A percentile compares a stretch with the other conserved stretches of the same genome.
Evolutionary conservation across 257 asterid species (phyloP).

Genomic region (Salvia miltiorrhiza): DNA sequence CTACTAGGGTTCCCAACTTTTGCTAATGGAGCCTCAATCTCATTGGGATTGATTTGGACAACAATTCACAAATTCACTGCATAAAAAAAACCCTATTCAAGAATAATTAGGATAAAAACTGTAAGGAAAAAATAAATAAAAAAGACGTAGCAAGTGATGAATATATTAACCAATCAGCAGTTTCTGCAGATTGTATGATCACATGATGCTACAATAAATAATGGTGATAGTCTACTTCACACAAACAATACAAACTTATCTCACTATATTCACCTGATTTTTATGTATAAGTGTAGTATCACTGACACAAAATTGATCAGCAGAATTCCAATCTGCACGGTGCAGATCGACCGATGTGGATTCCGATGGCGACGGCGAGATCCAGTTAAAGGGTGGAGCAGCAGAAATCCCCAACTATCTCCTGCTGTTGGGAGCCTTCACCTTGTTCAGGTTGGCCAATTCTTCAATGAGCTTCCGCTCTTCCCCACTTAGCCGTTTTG

Average conservation of each 20-base stretch:
- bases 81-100: background rate
- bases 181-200: background rate
- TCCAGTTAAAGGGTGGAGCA: background rate
- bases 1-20: no score
- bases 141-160: background rate
- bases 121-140: no score
- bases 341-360: background rate
- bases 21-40: background rate
- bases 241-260: background rate
- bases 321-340: slow-evolving; percentile 22
- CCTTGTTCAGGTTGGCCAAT: slow-evolving; percentile 70
- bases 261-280: slow-evolving; percentile 17
- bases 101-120: background rate
- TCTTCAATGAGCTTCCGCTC: slow-evolving; percentile 94
- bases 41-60: background rate
- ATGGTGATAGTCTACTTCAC: background rate
- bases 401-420: slow-evolving; percentile 32
- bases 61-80: no score
- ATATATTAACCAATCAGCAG: background rate
- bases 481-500: slow-evolving; percentile 79
- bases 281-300: slow-evolving; percentile 14
- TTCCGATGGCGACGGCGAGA: background rate
- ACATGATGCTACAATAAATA: slow-evolving; percentile 15
- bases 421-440: slow-evolving; percentile 55
- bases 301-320: slow-evolving; percentile 23